A percentile compares a stretch with the other conserved stretches of the same genome.
These are phyloP conservation scores for Clonostachys rhizophaga DNA, from an alignment of 2,329 filamentous ascomycete species.

Conservation along the genomic window DNA sequence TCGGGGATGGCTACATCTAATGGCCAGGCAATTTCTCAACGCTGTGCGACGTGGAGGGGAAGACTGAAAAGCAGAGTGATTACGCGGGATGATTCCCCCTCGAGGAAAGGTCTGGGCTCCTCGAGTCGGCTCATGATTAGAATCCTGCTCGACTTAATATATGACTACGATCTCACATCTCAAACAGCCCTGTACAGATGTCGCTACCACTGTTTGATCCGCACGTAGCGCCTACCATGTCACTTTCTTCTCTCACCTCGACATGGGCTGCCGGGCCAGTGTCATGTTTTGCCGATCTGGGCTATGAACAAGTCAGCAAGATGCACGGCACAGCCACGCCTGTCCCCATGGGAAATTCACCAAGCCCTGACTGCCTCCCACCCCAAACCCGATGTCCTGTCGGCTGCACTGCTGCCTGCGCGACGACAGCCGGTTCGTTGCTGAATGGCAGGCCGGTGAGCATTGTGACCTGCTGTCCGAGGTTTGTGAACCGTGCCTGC, in stretches of 20 bases:
- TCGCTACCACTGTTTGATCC: too few species aligned
- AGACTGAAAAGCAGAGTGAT: too few species aligned
- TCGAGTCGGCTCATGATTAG: too few species aligned
- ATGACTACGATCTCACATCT: too few species aligned
- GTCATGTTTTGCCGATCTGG: slow-evolving; percentile 5
- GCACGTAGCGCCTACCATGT: too few species aligned
- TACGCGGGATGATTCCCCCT: too few species aligned
- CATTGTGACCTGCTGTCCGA: slow-evolving; percentile 7
- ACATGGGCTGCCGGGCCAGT: slow-evolving; percentile 5
- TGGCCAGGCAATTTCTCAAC: too few species aligned
- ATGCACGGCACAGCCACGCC: slow-evolving; percentile 8
- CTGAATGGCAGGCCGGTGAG: slow-evolving; percentile 1
- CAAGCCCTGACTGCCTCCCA: slow-evolving; percentile 4
- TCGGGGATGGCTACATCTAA: too few species aligned
- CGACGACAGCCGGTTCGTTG: not conserved
- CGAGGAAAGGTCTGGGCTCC: too few species aligned
- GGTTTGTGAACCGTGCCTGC: not conserved
- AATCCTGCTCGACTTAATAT: too few species aligned
- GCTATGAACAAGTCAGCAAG: slow-evolving; percentile 3
- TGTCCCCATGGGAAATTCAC: slow-evolving; percentile 4
- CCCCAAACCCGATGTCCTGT: slow-evolving; percentile 6
- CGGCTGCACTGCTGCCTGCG: slow-evolving; percentile 6
- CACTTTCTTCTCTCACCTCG: slow-evolving; percentile 1
- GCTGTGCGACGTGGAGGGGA: too few species aligned
- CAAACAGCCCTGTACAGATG: too few species aligned